A percentile compares a stretch with the other conserved stretches of the same genome.
Evolutionary conservation across 202 grass and related monocot genomes (phyloP).

Genomic region (Miscanthus sacchariflorus): DNA sequence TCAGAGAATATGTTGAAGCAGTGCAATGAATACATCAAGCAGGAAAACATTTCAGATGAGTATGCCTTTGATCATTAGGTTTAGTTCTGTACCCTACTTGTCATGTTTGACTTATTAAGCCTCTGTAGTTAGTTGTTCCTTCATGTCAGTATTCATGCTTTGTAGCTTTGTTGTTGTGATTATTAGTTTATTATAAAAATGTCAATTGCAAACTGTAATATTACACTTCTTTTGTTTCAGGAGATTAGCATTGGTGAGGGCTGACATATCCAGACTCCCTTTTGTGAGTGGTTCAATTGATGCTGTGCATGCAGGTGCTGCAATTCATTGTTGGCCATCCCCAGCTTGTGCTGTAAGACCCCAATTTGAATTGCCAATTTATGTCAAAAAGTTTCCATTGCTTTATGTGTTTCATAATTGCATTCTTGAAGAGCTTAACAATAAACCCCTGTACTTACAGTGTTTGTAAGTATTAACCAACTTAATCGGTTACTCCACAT

Average conservation of each 20-base stretch:
- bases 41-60: slow-evolving; percentile 78
- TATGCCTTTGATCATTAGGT: slow-evolving; percentile 45
- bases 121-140: not conserved
- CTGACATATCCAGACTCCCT: slow-evolving; percentile 92
- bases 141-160: slow-evolving; percentile 5
- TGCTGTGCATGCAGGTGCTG: slow-evolving; percentile 92
- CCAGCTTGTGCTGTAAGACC: slow-evolving; percentile 80
- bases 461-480: slow-evolving; percentile 14
- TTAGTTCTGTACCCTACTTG: slow-evolving; percentile 21
- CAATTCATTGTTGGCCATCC: slow-evolving; percentile 96
- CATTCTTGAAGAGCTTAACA: not conserved
- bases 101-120: not conserved
- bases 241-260: slow-evolving; percentile 74
- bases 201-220: slow-evolving; percentile 7
- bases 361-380: slow-evolving; percentile 31
- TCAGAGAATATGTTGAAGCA: slow-evolving; percentile 97
- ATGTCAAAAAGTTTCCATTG: not conserved
- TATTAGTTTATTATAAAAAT: slow-evolving; percentile 8
- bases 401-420: not conserved
- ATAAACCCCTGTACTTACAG: not conserved
- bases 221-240: slow-evolving; percentile 49
- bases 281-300: slow-evolving; percentile 76
- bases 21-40: slow-evolving; percentile 72
- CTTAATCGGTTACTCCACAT: slow-evolving; percentile 19
- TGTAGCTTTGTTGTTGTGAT: not conserved